Base-by-base conservation (phyloP, 306 rosid species). In the Phaseolus lunatus region DNA sequence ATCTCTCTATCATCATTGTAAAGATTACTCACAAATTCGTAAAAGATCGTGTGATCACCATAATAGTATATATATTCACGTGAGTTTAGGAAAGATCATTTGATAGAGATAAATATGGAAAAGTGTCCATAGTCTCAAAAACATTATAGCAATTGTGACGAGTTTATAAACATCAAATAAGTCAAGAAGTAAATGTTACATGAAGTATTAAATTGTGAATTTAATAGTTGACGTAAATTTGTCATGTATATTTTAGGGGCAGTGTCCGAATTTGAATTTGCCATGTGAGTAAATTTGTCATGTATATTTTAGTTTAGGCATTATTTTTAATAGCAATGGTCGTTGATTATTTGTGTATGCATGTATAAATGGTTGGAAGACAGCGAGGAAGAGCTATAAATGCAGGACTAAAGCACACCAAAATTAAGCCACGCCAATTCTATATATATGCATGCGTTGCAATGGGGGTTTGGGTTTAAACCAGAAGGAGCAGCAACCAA, bases 381-480 rank as follows among this genome's bases (percentile, higher is more conserved):
- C 80, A 74, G 2, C 72, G 6, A 66, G 63, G 67, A 56, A 54
- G 7, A 53, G n/a, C 43, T 22, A 53, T 33, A 79, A 50, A 72
- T 72, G 39, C 22, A 29, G 4, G 14, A 22, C 3, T 0, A 44
- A 7, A 52, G 56, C 50, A 73, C 52, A 44, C 84, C 78, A 67
- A 66, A 66, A 73, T 48, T 47, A 67, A 65, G 73, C 35, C 3
- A 44, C 37, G 13, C 16, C 14, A 49, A 23, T 49, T 50, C 77
- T 73, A 72, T 73, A 78, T 49, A 78, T 41, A 59, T 73, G 26
- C 76, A 33, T 37, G 77, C 77, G 49, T 56, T 13, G 20, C 35
- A 45, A 47, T 14, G 33, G 37, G 0, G 2, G 27, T 1, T 31
- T 56, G 4, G 3, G 70, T 77, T 47, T 23, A 63, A 70, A 50